Conservation (phyloP, 768 basidiomycete genomes). For the Trametes coccinea region DNA sequence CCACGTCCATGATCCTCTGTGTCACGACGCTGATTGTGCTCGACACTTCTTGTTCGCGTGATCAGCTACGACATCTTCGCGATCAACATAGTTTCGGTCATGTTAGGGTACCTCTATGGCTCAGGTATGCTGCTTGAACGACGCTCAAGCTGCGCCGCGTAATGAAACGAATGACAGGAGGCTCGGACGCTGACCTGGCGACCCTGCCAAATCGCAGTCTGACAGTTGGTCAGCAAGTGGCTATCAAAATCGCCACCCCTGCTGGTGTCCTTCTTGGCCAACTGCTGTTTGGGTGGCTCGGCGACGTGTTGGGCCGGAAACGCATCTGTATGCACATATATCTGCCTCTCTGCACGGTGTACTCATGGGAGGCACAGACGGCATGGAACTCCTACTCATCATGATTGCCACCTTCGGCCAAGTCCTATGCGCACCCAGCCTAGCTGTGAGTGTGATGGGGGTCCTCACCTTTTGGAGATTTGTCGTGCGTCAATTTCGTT, state of each 20-base stretch:
- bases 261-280: constrained; percentile 44
- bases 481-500: constrained; percentile 34
- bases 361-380: constrained; percentile 35
- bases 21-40: not conserved
- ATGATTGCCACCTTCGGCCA: constrained; percentile 42
- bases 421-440: constrained; percentile 39
- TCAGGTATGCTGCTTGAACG: constrained; percentile 1
- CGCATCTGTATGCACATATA: constrained; percentile 32
- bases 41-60: not conserved
- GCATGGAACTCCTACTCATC: constrained; percentile 44
- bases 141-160: not conserved
- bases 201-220: constrained; percentile 29
- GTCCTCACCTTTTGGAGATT: constrained; percentile 48
- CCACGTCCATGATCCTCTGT: not conserved
- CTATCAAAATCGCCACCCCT: constrained; percentile 45
- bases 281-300: constrained; percentile 47
- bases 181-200: not conserved
- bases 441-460: constrained; percentile 42
- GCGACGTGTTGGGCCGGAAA: constrained; percentile 45
- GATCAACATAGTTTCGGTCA: constrained; percentile 48
- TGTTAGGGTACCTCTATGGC: constrained; percentile 48
- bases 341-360: not conserved
- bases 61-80: constrained; percentile 40
- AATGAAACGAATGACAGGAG: not conserved
- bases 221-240: constrained; percentile 47